Evolutionary conservation across 768 basidiomycete genomes (phyloP).

Genomic region (Glaciozyma martinii): DNA sequence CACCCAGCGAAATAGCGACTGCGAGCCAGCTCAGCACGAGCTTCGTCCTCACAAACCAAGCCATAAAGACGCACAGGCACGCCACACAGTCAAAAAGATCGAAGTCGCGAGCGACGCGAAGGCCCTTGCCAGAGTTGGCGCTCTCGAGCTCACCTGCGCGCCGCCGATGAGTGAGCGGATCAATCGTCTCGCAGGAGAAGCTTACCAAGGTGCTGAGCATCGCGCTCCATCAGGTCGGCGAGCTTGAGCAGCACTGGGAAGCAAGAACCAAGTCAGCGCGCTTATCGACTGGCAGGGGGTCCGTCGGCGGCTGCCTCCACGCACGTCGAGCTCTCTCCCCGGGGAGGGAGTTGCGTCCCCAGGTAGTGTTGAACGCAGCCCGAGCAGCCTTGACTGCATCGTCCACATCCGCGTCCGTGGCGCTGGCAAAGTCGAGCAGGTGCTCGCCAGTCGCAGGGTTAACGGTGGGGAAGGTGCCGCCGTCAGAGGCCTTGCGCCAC

Average conservation of each 20-base stretch:
- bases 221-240: constrained; percentile 37
- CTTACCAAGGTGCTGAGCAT: constrained; percentile 34
- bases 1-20: constrained; percentile 70
- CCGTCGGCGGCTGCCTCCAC: too few species aligned
- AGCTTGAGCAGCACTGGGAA: constrained; percentile 24
- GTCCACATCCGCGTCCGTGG: constrained; percentile 39
- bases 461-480: constrained; percentile 42
- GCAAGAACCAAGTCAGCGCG: too few species aligned
- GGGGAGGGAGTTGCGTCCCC: constrained; percentile 39
- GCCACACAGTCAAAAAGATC: constrained; percentile 39
- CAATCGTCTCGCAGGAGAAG: too few species aligned
- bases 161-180: too few species aligned
- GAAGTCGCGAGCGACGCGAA: constrained; percentile 35
- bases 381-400: constrained; percentile 38
- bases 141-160: constrained; percentile 39
- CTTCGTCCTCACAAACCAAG: neutral
- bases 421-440: constrained; percentile 61
- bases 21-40: neutral
- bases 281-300: too few species aligned
- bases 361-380: constrained; percentile 41
- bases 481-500: constrained; percentile 45
- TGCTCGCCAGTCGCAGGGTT: constrained; percentile 74
- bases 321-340: constrained; percentile 35
- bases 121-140: constrained; percentile 40
- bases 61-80: neutral